Evolutionary conservation across 306 rosid species (phyloP).

Genomic region (Erythrophleum fordii): DNA sequence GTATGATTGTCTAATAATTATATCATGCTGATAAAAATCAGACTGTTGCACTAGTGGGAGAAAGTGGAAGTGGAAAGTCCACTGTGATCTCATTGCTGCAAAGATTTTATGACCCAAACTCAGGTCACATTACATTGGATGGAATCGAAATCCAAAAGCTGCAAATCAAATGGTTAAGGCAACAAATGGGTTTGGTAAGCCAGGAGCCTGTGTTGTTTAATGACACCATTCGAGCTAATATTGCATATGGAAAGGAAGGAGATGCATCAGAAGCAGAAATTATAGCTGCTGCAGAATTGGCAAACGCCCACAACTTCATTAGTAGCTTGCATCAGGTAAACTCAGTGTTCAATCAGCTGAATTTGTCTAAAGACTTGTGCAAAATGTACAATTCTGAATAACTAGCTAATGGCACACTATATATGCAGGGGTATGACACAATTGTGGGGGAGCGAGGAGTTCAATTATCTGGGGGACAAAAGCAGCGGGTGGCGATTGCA

Average conservation of each 20-base stretch:
- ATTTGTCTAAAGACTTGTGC: neutral
- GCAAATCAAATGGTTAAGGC: conserved; percentile 66
- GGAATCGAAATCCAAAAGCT: conserved; percentile 54
- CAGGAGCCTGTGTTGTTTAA: conserved; percentile 72
- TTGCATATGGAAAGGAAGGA: conserved; percentile 72
- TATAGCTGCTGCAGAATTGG: conserved; percentile 58
- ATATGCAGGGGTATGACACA: conserved; percentile 64
- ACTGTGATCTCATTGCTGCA: conserved; percentile 60
- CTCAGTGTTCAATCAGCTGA: neutral
- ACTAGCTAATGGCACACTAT: neutral
- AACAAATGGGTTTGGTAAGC: conserved; percentile 74
- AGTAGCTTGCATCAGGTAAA: conserved; percentile 65
- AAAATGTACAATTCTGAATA: neutral
- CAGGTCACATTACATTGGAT: conserved; percentile 66
- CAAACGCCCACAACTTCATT: conserved; percentile 70
- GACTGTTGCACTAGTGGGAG: conserved; percentile 80
- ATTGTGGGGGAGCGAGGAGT: conserved; percentile 68
- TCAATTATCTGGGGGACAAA: conserved; percentile 70
- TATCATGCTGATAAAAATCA: conserved; percentile 25
- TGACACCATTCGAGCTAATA: conserved; percentile 66
- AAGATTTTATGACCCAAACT: conserved; percentile 75
- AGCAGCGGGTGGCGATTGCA: conserved; percentile 75
- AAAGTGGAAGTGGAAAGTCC: conserved; percentile 83
- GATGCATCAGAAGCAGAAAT: conserved; percentile 65
- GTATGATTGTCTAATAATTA: conserved; percentile 5